phyloP scores from a whole-genome alignment of 2,329 filamentous ascomycete species.

The Colletotrichum tanaceti region DNA sequence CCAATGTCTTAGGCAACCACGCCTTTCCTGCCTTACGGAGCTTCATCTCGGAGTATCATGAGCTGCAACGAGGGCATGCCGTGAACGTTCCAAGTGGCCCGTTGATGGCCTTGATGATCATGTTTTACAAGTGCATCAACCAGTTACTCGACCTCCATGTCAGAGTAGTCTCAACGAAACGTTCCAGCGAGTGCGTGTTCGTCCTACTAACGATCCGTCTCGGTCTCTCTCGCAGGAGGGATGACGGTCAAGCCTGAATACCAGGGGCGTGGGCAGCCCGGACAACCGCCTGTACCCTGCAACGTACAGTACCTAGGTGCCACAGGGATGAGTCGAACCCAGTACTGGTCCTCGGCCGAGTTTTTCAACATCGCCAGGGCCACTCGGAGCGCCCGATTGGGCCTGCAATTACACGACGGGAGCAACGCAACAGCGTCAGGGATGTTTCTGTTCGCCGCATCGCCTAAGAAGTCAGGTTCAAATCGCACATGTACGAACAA shows the following conservation, averaged over 20 bases:
- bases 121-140: no score
- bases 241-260: slow-evolving; percentile 58
- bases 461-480: not conserved
- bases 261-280: slow-evolving; percentile 61
- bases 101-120: not conserved
- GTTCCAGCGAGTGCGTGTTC: slow-evolving; percentile 35
- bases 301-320: slow-evolving; percentile 59
- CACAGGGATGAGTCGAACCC: slow-evolving; percentile 57
- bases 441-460: slow-evolving; percentile 59
- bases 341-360: slow-evolving; percentile 62
- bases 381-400: slow-evolving; percentile 62
- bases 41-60: slow-evolving; percentile 7
- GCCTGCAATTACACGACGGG: slow-evolving; percentile 60
- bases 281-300: slow-evolving; percentile 66
- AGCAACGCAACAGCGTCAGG: slow-evolving; percentile 62
- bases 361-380: slow-evolving; percentile 61
- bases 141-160: not conserved
- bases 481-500: slow-evolving; percentile 40
- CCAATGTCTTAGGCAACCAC: not conserved
- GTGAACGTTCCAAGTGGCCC: not conserved
- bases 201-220: slow-evolving; percentile 24
- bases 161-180: not conserved
- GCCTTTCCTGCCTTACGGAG: no score
- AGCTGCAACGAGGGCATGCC: slow-evolving; percentile 1
- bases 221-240: slow-evolving; percentile 16